Conservation (phyloP, 768 basidiomycete genomes). For the Auricularia cornea region DNA sequence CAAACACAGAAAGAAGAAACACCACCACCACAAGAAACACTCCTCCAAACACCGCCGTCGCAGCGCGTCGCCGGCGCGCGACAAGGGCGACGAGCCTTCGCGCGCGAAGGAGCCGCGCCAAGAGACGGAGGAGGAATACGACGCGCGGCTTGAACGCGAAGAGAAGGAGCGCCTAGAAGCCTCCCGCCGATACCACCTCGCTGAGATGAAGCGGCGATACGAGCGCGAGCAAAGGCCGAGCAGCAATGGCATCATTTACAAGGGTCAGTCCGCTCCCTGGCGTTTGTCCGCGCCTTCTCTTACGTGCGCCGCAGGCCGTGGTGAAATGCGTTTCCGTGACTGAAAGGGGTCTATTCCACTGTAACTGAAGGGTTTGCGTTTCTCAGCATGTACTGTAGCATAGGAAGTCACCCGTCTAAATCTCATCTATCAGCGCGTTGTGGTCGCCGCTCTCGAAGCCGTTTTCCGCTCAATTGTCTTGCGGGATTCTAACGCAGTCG, state of each 20-base stretch:
- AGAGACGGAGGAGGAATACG: conserved; percentile 71
- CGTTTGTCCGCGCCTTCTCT: background rate
- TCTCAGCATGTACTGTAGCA: no score
- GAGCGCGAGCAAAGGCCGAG: background rate
- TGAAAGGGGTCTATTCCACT: background rate
- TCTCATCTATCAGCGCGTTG: no score
- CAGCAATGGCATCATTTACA: conserved; percentile 4
- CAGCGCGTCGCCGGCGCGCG: conserved; percentile 2
- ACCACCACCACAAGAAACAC: conserved; percentile 18
- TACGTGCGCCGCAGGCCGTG: background rate
- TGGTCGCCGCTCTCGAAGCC: no score
- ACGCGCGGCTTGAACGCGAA: conserved; percentile 56
- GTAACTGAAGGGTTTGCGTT: no score
- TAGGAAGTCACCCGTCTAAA: no score
- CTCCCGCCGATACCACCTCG: conserved; percentile 17
- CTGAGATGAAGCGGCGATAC: conserved; percentile 2
- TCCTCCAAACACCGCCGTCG: conserved; percentile 5
- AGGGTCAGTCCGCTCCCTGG: background rate
- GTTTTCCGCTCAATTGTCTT: no score
- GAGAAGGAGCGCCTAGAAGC: conserved; percentile 51
- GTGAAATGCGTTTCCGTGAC: conserved; percentile 4
- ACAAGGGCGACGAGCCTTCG: conserved; percentile 17
- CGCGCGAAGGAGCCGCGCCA: conserved; percentile 11
- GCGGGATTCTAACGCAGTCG: no score
- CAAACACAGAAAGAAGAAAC: conserved; percentile 18